These are phyloP conservation scores for Skeletonema potamos DNA, from an alignment of 108 stramenopile species.

Conservation along the genomic window DNA sequence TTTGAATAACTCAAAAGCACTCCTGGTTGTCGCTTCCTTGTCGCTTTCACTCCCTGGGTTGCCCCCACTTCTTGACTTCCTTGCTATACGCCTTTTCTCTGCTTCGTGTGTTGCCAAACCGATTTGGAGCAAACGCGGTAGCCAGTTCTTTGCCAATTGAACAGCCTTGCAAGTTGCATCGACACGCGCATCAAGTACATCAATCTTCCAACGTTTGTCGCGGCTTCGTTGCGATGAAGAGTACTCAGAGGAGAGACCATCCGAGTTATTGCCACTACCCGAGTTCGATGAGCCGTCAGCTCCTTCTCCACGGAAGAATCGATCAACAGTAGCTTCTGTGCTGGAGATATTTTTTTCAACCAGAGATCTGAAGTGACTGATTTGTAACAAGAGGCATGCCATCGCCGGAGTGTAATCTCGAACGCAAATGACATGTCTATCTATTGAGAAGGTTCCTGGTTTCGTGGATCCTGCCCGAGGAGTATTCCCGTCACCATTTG, in stretches of 20 bases:
- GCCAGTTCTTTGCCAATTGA: conserved; percentile 66
- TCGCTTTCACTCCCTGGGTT: conserved; percentile 3
- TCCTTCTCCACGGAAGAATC: conserved; percentile 70
- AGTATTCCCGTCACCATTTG: conserved; percentile 15
- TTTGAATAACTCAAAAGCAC: conserved; percentile 71
- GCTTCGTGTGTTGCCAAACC: conserved; percentile 80
- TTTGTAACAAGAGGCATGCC: conserved; percentile 78
- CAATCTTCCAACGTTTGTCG: conserved; percentile 86
- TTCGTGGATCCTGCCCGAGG: conserved; percentile 20
- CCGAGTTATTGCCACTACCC: background rate
- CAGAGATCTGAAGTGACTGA: conserved; percentile 72
- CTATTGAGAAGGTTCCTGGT: conserved; percentile 65
- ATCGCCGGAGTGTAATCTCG: conserved; percentile 78
- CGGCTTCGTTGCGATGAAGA: conserved; percentile 42
- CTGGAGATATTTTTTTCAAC: conserved; percentile 61
- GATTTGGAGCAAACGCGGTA: conserved; percentile 75
- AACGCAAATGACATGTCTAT: conserved; percentile 64
- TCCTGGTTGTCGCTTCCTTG: conserved; percentile 30
- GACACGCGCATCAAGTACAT: conserved; percentile 79
- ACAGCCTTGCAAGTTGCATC: conserved; percentile 73
- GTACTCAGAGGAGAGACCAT: background rate
- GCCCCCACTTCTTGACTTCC: conserved; percentile 14
- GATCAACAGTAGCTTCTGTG: conserved; percentile 54
- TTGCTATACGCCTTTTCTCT: conserved; percentile 77
- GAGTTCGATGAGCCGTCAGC: conserved; percentile 21